Evolutionary conservation across 2,329 filamentous ascomycete genomes (phyloP), one percentile per base, ranked within the genome.

Genomic region (Dothideomycetidae sp.): DNA sequence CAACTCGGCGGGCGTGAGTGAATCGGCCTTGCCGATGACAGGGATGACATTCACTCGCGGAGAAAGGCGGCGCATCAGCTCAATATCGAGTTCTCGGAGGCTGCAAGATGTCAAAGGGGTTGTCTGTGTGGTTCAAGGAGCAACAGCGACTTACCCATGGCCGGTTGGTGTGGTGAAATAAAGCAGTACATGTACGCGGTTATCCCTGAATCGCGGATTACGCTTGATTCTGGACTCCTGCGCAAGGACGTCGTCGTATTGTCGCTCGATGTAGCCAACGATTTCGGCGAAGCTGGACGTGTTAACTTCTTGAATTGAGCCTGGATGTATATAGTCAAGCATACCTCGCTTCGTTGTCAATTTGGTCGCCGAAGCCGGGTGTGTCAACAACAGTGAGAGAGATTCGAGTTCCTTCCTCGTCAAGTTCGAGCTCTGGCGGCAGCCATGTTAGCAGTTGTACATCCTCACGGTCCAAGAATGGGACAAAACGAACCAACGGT

Each of bases 151-250:
- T 38, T 41, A 45, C 43, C 81, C 86, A 61, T 94, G 85, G 54
- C 90, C 90, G 44, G 90, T 98, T 33, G 90, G 90, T 48, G 90
- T 93, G 70, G 98, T 96, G 63, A 98, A 98, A 73, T 98, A 98
- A 54, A 98, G 78, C 60, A 98, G 77, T 50, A 86, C 90, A 58
- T 98, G 90, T 33, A 98, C 84, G 68, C 90, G 83, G 69, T 98
- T 96, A 68, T 98, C 90, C 58, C 90, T 80, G 80, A 98, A 98
- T 56, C 90, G 79, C 52, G 90, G 90, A 70, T 98, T 98, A 85
- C 90, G 90, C 82, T 98, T 98, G 73, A 98, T 98, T 70, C 90
- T 84, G 54, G 90, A 96, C 70, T 98, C 90, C 68, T 96, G 88
- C 45, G 90, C 88, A 53, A 98, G 75, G 71, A 98, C 96, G 61